phyloP scores from a whole-genome alignment of 2,329 filamentous ascomycete genomes.

The Claviceps capensis region DNA sequence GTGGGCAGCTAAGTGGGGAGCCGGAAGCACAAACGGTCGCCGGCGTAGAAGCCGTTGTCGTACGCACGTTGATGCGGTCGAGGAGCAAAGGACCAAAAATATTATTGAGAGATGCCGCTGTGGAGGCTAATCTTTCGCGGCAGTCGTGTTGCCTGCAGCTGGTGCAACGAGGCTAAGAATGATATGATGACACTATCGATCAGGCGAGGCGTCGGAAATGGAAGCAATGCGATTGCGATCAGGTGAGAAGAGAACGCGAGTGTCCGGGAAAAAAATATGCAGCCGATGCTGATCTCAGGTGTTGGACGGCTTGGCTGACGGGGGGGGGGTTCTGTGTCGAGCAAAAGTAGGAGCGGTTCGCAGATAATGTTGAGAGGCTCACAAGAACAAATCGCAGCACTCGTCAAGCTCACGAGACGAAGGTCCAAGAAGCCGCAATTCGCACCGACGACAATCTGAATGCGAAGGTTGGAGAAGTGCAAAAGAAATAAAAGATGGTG shows the following conservation, averaged over 20 bases:
- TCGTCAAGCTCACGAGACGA: neutral
- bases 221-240: neutral
- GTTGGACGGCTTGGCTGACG: neutral
- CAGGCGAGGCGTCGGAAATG: neutral
- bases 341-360: neutral
- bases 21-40: neutral
- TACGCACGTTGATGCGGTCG: neutral
- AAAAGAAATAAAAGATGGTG: constrained; percentile 5
- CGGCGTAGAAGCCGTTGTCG: neutral
- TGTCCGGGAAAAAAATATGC: neutral
- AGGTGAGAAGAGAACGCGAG: neutral
- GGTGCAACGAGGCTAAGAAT: neutral
- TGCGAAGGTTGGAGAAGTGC: constrained; percentile 1
- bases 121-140: neutral
- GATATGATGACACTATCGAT: neutral
- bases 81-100: neutral
- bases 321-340: neutral
- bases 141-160: neutral
- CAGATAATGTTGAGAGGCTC: neutral
- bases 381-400: neutral
- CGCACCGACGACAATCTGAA: neutral
- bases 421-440: neutral
- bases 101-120: neutral
- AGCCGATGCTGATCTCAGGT: neutral
- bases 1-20: neutral